A percentile compares a stretch with the other conserved stretches of the same genome.
These are phyloP conservation scores for Hysterium pulicare DNA, from an alignment of 2,329 filamentous ascomycete genomes.

Conservation along the genomic window DNA sequence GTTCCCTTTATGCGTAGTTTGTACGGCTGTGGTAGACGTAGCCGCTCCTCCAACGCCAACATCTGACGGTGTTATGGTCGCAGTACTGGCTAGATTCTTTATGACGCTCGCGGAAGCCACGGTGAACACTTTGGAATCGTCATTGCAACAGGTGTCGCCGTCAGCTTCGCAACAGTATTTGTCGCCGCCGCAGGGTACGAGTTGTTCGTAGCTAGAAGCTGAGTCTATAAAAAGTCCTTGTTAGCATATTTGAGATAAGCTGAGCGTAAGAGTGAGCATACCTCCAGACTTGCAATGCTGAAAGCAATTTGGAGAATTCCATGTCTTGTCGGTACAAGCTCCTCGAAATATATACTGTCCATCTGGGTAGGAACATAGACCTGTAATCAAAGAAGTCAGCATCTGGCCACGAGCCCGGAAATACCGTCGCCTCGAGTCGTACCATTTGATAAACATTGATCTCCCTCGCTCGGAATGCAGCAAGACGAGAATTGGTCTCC, in stretches of 20 bases:
- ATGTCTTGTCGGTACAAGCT: constrained; percentile 12
- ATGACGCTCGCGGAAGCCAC: constrained; percentile 9
- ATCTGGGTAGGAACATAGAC: constrained; percentile 8
- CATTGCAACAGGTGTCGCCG: constrained; percentile 14
- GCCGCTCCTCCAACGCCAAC: background rate
- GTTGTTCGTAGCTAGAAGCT: constrained; percentile 6
- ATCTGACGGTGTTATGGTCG: constrained; percentile 2
- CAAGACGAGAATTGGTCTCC: constrained; percentile 10
- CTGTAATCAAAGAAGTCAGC: constrained; percentile 2
- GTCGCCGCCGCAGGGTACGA: constrained; percentile 12
- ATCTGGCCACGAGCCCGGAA: background rate
- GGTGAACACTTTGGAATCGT: constrained; percentile 14
- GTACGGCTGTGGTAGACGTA: constrained; percentile 2
- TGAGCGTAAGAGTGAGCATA: background rate
- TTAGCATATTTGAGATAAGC: background rate
- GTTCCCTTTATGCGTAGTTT: background rate
- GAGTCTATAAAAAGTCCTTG: background rate
- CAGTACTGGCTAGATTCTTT: constrained; percentile 11
- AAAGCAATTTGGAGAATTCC: constrained; percentile 10
- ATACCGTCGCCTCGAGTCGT: background rate
- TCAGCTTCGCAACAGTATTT: constrained; percentile 13
- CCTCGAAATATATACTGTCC: constrained; percentile 11
- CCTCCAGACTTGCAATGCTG: constrained; percentile 12
- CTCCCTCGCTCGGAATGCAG: constrained; percentile 12
- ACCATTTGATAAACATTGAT: constrained; percentile 17